phyloP scores from a whole-genome alignment of 23 red algal genomes.

The Gracilaria caudata region DNA sequence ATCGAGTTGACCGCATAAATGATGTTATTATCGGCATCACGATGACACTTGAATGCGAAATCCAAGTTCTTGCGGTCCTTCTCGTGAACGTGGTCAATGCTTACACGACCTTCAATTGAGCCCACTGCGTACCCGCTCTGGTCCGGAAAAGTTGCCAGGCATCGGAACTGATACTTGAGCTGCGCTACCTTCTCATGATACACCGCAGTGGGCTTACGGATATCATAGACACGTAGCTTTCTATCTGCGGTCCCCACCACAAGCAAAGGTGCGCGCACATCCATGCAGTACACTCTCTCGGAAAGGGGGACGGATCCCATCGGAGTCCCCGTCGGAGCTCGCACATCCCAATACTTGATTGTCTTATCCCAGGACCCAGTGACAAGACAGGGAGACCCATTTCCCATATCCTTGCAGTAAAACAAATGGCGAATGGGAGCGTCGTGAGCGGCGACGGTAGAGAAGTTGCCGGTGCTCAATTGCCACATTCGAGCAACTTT shows the following conservation, averaged over 20 bases:
- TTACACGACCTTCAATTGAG: slow-evolving; percentile 90
- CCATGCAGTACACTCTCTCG: slow-evolving; percentile 91
- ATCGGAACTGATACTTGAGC: slow-evolving; percentile 92
- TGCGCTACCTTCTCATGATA: slow-evolving; percentile 84
- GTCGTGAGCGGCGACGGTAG: slow-evolving; percentile 87
- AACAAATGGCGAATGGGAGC: slow-evolving; percentile 82
- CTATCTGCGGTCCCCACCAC: slow-evolving; percentile 96
- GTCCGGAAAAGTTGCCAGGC: slow-evolving; percentile 93
- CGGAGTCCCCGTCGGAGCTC: slow-evolving; percentile 78
- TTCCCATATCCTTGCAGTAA: slow-evolving; percentile 83
- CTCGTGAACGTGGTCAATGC: slow-evolving; percentile 93
- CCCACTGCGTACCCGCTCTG: slow-evolving; percentile 86
- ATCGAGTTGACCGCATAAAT: slow-evolving; percentile 91
- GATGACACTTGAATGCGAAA: slow-evolving; percentile 99
- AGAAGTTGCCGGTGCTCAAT: slow-evolving; percentile 55
- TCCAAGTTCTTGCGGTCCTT: slow-evolving; percentile 73
- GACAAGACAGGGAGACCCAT: slow-evolving; percentile 81
- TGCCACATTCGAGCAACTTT: slow-evolving; percentile 90
- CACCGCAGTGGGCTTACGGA: slow-evolving; percentile 81
- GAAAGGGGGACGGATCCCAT: slow-evolving; percentile 77
- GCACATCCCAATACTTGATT: slow-evolving; percentile 96
- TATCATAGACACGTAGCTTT: slow-evolving; percentile 88
- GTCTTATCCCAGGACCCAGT: slow-evolving; percentile 97
- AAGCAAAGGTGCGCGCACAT: slow-evolving; percentile 72
- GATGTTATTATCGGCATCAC: slow-evolving; percentile 68